Evolutionary conservation across 495 filamentous ascomycete genomes (phyloP).

Genomic region (Penicillium bovifimosum): DNA sequence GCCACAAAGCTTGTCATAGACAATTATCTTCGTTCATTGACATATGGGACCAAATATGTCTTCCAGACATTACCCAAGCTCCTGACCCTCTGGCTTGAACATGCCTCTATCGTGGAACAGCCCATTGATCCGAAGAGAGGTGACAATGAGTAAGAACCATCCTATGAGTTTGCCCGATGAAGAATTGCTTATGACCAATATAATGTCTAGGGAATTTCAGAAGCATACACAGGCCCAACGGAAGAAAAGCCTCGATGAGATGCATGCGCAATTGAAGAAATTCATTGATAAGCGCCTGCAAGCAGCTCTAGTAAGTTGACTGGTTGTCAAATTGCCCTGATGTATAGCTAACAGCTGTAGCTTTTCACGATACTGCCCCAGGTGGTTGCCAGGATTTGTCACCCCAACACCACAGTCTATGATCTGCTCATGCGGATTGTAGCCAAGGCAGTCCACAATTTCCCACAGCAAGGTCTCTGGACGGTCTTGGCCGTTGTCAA

Average conservation of each 20-base stretch:
- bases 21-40: slow-evolving; percentile 82
- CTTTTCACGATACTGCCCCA: slow-evolving; percentile 92
- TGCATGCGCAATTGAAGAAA: slow-evolving; percentile 69
- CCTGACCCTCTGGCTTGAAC: slow-evolving; percentile 88
- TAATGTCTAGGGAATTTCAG: slow-evolving; percentile 47
- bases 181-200: slow-evolving; percentile 2
- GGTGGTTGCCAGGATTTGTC: slow-evolving; percentile 85
- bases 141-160: slow-evolving; percentile 45
- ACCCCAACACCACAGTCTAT: slow-evolving; percentile 72
- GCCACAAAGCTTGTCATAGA: slow-evolving; percentile 84
- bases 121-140: slow-evolving; percentile 62
- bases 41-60: slow-evolving; percentile 87
- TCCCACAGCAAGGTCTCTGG: slow-evolving; percentile 94
- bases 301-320: slow-evolving; percentile 55
- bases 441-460: slow-evolving; percentile 66
- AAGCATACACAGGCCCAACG: slow-evolving; percentile 50
- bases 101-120: slow-evolving; percentile 68
- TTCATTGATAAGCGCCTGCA: slow-evolving; percentile 63
- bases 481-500: slow-evolving; percentile 76
- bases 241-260: slow-evolving; percentile 58
- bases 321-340: neutral
- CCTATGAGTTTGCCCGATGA: neutral
- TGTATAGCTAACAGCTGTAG: slow-evolving; percentile 23
- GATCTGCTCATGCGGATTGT: slow-evolving; percentile 71
- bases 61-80: slow-evolving; percentile 88